Conservation (phyloP, 352 stramenopile genomes). For the Thalassiosira livingstoniorum region DNA sequence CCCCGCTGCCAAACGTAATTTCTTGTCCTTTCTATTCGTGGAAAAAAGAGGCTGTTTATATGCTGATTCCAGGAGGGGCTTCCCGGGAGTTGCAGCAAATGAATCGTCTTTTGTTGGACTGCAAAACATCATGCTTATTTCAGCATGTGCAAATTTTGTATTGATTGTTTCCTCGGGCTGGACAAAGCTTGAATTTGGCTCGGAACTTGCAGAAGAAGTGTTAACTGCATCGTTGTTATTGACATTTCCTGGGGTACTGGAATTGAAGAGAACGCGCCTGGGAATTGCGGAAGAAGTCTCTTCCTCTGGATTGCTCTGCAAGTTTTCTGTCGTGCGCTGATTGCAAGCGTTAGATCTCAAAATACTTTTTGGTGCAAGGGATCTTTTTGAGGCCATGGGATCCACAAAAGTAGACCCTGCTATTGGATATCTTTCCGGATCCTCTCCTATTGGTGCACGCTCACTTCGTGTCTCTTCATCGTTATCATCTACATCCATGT, state of each 20-base stretch:
- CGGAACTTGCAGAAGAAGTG: constrained; percentile 70
- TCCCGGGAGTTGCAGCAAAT: constrained; percentile 16
- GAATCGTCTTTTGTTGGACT: constrained; percentile 61
- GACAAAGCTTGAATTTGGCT: constrained; percentile 62
- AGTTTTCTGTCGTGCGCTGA: constrained; percentile 3
- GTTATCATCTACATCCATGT: too few species aligned
- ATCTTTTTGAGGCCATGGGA: too few species aligned
- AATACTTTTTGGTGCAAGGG: too few species aligned
- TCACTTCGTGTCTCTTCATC: too few species aligned
- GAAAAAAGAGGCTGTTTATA: constrained; percentile 25
- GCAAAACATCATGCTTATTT: constrained; percentile 87
- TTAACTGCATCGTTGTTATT: constrained; percentile 52
- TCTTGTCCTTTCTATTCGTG: constrained; percentile 15
- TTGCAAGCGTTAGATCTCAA: too few species aligned
- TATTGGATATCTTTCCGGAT: too few species aligned
- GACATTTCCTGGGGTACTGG: constrained; percentile 40
- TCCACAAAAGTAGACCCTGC: too few species aligned
- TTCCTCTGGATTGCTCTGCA: neutral
- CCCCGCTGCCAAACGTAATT: neutral
- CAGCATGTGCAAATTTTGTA: constrained; percentile 81
- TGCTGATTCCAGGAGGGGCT: constrained; percentile 21
- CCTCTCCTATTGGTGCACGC: too few species aligned
- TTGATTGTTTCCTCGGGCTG: constrained; percentile 83
- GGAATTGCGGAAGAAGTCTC: constrained; percentile 25
- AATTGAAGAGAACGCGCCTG: constrained; percentile 53